These are phyloP conservation scores for Middelhovenomyces tepae DNA, from an alignment of 805 yeast species.

Conservation along the genomic window DNA sequence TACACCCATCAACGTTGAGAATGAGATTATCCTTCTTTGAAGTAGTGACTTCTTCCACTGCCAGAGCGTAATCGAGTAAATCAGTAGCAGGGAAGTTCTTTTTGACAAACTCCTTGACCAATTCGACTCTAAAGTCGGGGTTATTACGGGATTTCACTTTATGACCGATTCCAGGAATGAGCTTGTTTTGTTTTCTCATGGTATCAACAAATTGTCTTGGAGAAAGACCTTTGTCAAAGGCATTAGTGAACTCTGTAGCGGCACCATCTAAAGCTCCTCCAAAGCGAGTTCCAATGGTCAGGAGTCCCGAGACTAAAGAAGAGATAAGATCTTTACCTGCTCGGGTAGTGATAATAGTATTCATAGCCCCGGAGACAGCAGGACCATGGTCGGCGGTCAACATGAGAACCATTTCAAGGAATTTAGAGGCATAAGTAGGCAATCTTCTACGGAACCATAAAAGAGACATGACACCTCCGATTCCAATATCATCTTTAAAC, in stretches of 20 bases:
- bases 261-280: constrained; percentile 43
- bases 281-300: constrained; percentile 38
- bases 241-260: constrained; percentile 36
- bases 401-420: constrained; percentile 41
- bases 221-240: constrained; percentile 36
- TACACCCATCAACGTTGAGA: constrained; percentile 38
- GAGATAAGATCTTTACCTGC: constrained; percentile 41
- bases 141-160: constrained; percentile 39
- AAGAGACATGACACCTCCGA: constrained; percentile 40
- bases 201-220: constrained; percentile 39
- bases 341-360: constrained; percentile 39
- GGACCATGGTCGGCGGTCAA: constrained; percentile 42
- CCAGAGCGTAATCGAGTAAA: constrained; percentile 37
- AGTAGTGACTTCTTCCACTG: constrained; percentile 41
- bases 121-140: constrained; percentile 41
- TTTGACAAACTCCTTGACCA: constrained; percentile 37
- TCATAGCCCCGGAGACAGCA: constrained; percentile 41
- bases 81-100: constrained; percentile 36
- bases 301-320: constrained; percentile 36
- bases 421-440: constrained; percentile 36
- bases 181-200: constrained; percentile 40
- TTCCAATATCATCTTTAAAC: constrained; percentile 39
- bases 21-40: constrained; percentile 40
- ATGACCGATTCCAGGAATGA: constrained; percentile 41
- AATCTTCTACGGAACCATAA: constrained; percentile 39